Percentiles rank a stretch among this genome's conserved stretches.
These are phyloP conservation scores for Oxyria digyna DNA, from an alignment of 148 eudicot genomes.

Conservation along the genomic window DNA sequence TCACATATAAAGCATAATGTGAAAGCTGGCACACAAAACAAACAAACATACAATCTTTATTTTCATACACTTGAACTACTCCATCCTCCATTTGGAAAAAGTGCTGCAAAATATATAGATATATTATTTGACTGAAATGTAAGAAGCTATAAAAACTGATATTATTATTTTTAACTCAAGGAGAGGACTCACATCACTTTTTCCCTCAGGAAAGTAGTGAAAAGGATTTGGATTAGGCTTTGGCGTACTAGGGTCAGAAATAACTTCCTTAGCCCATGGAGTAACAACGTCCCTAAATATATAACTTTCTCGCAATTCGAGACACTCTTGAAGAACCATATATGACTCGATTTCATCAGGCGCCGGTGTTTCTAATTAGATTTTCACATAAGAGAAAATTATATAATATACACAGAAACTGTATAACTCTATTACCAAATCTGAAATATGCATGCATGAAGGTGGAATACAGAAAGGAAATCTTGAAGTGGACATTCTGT, in stretches of 20 bases:
- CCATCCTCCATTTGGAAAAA: conserved; percentile 98
- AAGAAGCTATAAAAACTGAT: background rate
- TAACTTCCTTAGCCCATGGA: conserved; percentile 93
- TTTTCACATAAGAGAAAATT: conserved; percentile 7
- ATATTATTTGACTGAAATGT: background rate
- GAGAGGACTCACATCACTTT: conserved; percentile 56
- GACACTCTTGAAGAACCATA: conserved; percentile 73
- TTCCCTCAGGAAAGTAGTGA: conserved; percentile 50
- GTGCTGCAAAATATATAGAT: conserved; percentile 47
- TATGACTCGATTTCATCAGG: conserved; percentile 85
- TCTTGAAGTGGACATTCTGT: background rate
- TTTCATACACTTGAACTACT: conserved; percentile 83
- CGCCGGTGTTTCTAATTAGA: conserved; percentile 61
- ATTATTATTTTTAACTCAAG: background rate
- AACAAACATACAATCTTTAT: conserved; percentile 62
- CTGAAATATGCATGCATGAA: background rate
- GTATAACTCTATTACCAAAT: background rate
- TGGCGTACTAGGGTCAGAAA: conserved; percentile 88
- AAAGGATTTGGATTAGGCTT: conserved; percentile 87
- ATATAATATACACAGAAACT: background rate
- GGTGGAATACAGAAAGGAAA: background rate
- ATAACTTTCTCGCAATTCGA: conserved; percentile 76
- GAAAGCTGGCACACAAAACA: background rate
- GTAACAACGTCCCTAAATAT: conserved; percentile 75
- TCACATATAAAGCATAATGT: background rate